Base-by-base conservation (phyloP, 495 filamentous ascomycete species). In the Astrocystis sublimbata region DNA sequence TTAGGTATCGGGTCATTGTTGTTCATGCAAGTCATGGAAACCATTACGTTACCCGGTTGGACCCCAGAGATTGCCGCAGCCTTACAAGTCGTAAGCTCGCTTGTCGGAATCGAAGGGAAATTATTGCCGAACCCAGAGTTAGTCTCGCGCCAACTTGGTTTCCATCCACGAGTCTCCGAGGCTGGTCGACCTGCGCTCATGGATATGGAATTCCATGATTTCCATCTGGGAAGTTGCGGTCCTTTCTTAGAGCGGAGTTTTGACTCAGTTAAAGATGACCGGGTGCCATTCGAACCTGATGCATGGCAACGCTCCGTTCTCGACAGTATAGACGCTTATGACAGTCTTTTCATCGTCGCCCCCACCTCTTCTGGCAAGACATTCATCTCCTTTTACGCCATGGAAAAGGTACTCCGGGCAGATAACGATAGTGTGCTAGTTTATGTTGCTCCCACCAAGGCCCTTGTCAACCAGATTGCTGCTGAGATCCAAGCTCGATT, bases 381-480 rank as follows among this genome's bases (percentile, higher is more conserved):
- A 0, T 84, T 84, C 62, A 82, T 83, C 54, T 78, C 76, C 1
- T 93, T 92, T 74, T 91, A 93, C 65, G 90, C 90, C 0, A 93
- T 93, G 86, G 85, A 88, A 65, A 84, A 91, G 67, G 73, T 92
- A 9, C 78, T 93, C 19, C 75, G 87, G 64, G 79, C 79, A 5
- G 82, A 84, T 54, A 80, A 92, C 63, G 83, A 91, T 31, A 84
- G 84, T 17, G 78, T 93, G 10, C 69, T 92, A 4, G 87, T 93
- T 6, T 93, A 92, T 67, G 85, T 93, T 26, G 90, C 89, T 2
- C 90, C 90, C 1, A 93, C 90, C 1, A 93, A 93, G 72, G 89
- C 90, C 7, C 73, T 93, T 12, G 89, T 93, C 58, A 93, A 92
- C 69, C 90, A 92, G 67, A 92, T 93, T 63, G 89, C 88, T 0